Conservation (phyloP, 805 yeast species). For the Candida multigemmis region DNA sequence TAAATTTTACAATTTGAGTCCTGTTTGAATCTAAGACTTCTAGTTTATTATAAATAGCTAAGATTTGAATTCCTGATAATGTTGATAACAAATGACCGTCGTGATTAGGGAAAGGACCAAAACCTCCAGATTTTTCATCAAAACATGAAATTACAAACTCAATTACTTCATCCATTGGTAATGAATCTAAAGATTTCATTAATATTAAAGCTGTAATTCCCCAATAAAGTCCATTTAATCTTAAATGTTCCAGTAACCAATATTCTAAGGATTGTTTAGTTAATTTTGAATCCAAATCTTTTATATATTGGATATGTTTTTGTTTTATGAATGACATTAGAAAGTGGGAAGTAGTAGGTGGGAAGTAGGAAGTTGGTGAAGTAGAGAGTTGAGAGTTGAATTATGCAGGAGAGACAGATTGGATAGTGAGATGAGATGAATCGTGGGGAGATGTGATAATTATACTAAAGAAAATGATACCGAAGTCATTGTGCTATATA, state of each 20-base stretch:
- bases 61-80: conserved; percentile 75
- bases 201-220: conserved; percentile 71
- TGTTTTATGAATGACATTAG: too few relatives aligned
- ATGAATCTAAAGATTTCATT: conserved; percentile 42
- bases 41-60: conserved; percentile 56
- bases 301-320: conserved; percentile 26
- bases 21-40: conserved; percentile 26
- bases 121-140: conserved; percentile 57
- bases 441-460: too few relatives aligned
- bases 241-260: conserved; percentile 84
- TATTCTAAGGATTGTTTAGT: conserved; percentile 53
- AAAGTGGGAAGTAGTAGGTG: too few relatives aligned
- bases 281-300: conserved; percentile 23
- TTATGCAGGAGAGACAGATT: too few relatives aligned
- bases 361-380: too few relatives aligned
- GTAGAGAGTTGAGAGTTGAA: too few relatives aligned
- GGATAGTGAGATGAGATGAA: too few relatives aligned
- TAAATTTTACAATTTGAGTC: conserved; percentile 17
- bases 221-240: conserved; percentile 94
- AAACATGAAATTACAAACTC: conserved; percentile 65
- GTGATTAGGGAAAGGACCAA: conserved; percentile 83
- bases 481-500: too few relatives aligned
- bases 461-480: too few relatives aligned
- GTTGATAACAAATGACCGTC: conserved; percentile 86
- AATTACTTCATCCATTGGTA: conserved; percentile 55